Evolutionary conservation across 78 protist species (phyloP).

Genomic region (Mastigamoeba balamuthi): DNA sequence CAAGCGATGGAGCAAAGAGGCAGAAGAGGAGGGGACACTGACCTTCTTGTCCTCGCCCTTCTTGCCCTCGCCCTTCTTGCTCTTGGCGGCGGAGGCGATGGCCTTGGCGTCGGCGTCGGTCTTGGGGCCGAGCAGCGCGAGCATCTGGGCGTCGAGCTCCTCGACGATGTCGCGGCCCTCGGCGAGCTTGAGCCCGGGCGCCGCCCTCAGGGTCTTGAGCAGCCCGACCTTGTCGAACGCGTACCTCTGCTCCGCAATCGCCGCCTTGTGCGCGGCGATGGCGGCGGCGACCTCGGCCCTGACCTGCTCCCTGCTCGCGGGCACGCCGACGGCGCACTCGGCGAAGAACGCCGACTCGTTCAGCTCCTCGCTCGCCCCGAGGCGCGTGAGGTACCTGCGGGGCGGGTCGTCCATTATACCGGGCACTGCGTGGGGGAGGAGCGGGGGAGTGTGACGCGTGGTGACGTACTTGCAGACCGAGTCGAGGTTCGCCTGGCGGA

Average conservation of each 20-base stretch:
- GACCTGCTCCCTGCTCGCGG: constrained; percentile 34
- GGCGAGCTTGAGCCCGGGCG: constrained; percentile 23
- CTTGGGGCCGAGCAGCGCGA: constrained; percentile 36
- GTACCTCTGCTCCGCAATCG: constrained; percentile 5
- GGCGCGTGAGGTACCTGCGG: constrained; percentile 1
- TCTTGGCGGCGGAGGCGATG: not conserved
- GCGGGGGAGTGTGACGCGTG: not conserved
- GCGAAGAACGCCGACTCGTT: not conserved
- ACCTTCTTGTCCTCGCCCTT: too few relatives aligned
- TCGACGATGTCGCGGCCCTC: constrained; percentile 27
- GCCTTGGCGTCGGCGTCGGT: constrained; percentile 21
- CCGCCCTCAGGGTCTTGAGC: constrained; percentile 6
- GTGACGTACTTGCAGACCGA: constrained; percentile 1
- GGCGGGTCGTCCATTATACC: too few relatives aligned
- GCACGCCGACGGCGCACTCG: constrained; percentile 42
- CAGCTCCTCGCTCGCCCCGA: constrained; percentile 4
- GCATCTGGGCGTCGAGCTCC: constrained; percentile 30
- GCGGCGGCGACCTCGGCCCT: constrained; percentile 6
- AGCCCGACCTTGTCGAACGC: constrained; percentile 9
- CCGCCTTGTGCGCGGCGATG: not conserved
- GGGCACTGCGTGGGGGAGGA: too few relatives aligned
- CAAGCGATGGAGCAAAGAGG: too few relatives aligned
- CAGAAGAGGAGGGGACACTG: too few relatives aligned
- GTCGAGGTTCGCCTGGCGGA: not conserved
- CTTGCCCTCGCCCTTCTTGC: not conserved